Conservation (phyloP, 306 rosid genomes). For the Quercus engelmannii region DNA sequence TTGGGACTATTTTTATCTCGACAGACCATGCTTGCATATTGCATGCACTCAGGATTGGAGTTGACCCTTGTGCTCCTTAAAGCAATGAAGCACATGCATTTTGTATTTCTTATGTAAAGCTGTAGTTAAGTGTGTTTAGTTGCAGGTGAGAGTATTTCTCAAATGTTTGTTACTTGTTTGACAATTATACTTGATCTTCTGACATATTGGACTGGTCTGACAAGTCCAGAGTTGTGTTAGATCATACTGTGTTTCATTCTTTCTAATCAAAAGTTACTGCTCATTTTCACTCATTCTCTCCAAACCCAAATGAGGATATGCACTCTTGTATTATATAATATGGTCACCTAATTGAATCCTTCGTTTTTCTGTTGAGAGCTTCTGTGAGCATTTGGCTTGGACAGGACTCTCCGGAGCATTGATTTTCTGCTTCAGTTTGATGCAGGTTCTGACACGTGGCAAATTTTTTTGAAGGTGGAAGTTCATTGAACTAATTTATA, state of each 20-base stretch:
- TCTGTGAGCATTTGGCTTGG: too few species aligned
- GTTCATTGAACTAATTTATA: too few species aligned
- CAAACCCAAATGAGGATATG: not conserved
- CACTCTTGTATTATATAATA: too few species aligned
- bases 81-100: conserved; percentile 14
- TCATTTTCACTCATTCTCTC: conserved; percentile 11
- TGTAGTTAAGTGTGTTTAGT: conserved; percentile 41
- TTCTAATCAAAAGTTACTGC: not conserved
- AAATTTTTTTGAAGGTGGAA: too few species aligned
- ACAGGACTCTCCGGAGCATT: too few species aligned
- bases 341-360: too few species aligned
- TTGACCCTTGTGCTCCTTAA: conserved; percentile 23
- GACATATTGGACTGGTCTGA: conserved; percentile 29
- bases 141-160: conserved; percentile 39
- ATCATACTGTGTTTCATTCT: conserved; percentile 20
- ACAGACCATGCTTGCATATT: conserved; percentile 13
- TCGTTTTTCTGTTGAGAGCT: not conserved
- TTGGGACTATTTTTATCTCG: not conserved
- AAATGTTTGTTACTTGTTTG: conserved; percentile 29
- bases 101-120: conserved; percentile 58
- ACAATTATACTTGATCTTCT: conserved; percentile 28
- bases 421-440: too few species aligned
- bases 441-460: too few species aligned
- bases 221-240: conserved; percentile 23
- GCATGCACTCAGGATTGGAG: conserved; percentile 23